Percentiles rank a stretch among this genome's conserved stretches.
Conservation (phyloP, 139 green algal species). For the Volvox reticuliferus region DNA sequence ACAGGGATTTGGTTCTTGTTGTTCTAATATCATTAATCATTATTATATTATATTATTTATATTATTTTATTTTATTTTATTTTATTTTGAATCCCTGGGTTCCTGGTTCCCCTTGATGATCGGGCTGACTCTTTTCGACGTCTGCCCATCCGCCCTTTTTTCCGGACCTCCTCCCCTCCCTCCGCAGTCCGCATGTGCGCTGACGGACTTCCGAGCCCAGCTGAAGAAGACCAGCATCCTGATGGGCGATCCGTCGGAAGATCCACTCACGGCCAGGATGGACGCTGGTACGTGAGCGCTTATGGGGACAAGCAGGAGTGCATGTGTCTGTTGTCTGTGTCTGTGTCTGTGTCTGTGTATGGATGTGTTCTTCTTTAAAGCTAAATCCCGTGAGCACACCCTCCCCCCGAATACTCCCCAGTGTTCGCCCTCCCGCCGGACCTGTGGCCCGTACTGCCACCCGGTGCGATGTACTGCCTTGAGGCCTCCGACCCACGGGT, state of each 20-base stretch:
- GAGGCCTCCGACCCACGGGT: conserved; percentile 4
- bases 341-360: too few species aligned
- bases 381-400: not conserved
- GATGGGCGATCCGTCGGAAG: conserved; percentile 3
- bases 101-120: too few species aligned
- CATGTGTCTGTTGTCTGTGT: too few species aligned
- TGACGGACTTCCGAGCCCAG: not conserved
- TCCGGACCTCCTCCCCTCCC: not conserved
- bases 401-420: not conserved
- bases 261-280: not conserved
- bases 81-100: too few species aligned
- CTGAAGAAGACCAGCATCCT: not conserved
- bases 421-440: conserved; percentile 18
- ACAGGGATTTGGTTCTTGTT: too few species aligned
- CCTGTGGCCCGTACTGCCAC: conserved; percentile 30
- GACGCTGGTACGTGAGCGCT: not conserved
- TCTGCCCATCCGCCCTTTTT: too few species aligned
- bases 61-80: too few species aligned
- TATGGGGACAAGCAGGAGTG: too few species aligned
- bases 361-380: not conserved
- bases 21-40: too few species aligned
- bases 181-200: not conserved
- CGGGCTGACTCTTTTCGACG: too few species aligned
- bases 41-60: too few species aligned
- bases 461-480: conserved; percentile 14